Conservation (phyloP, 345 rosid genomes). For the Aurinia saxatilis region DNA sequence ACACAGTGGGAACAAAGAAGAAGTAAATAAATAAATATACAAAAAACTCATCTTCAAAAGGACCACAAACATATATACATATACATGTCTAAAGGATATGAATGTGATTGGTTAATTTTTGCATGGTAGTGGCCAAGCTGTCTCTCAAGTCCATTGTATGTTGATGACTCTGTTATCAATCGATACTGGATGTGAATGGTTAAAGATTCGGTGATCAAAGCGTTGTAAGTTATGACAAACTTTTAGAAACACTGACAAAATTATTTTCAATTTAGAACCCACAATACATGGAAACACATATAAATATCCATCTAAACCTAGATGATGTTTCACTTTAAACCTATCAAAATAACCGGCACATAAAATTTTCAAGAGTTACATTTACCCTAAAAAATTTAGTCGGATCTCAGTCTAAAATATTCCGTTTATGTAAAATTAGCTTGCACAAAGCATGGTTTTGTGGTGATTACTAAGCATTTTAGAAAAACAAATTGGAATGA, state of each 20-base stretch:
- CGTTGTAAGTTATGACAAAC: background rate
- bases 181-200: constrained; percentile 6
- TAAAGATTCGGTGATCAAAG: background rate
- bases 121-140: constrained; percentile 25
- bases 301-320: no score
- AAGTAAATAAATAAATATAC: background rate
- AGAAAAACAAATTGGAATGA: background rate
- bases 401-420: no score
- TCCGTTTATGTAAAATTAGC: background rate
- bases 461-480: background rate
- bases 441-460: background rate
- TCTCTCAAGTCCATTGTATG: constrained; percentile 21
- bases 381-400: no score
- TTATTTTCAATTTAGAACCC: no score
- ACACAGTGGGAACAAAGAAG: constrained; percentile 18
- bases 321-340: no score
- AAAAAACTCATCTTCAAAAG: background rate
- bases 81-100: constrained; percentile 15
- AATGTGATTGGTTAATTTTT: constrained; percentile 18
- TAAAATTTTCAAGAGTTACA: no score
- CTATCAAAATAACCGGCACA: no score
- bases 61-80: constrained; percentile 27
- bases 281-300: no score
- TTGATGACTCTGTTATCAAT: background rate
- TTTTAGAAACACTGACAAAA: no score